Conservation (phyloP, 148 eudicot genomes). For the Selenicereus undatus region DNA sequence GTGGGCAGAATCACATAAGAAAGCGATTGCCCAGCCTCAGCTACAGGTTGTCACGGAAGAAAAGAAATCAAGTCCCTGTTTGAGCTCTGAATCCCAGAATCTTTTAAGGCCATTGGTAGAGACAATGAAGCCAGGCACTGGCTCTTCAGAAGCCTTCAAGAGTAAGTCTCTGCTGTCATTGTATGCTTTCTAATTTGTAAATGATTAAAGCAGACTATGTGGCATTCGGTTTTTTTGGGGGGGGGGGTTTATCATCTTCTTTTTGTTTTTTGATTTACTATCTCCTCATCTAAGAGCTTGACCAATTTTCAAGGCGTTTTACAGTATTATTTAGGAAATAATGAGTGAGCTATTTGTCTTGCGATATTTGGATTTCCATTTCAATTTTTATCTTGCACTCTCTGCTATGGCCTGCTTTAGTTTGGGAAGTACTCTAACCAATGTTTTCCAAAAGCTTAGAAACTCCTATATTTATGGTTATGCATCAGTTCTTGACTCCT, state of each 20-base stretch:
- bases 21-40: slow-evolving; percentile 2
- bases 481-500: too few relatives aligned
- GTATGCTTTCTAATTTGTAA: background rate
- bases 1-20: background rate
- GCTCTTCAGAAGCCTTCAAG: slow-evolving; percentile 12
- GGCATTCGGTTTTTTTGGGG: background rate
- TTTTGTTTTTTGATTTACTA: background rate
- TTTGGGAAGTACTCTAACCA: too few relatives aligned
- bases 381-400: background rate
- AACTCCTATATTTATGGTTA: too few relatives aligned
- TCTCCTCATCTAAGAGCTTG: background rate
- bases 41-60: background rate
- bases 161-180: slow-evolving; percentile 15
- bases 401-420: background rate
- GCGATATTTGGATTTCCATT: background rate
- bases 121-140: slow-evolving; percentile 3
- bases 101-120: background rate
- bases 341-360: too few relatives aligned
- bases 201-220: background rate
- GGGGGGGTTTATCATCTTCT: background rate
- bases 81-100: slow-evolving; percentile 3
- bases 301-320: background rate
- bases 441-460: too few relatives aligned
- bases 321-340: background rate
- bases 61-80: background rate